Percentiles rank a stretch among this genome's conserved stretches.
phyloP scores from a whole-genome alignment of 768 basidiomycete species.

The Dioszegia hungarica region DNA sequence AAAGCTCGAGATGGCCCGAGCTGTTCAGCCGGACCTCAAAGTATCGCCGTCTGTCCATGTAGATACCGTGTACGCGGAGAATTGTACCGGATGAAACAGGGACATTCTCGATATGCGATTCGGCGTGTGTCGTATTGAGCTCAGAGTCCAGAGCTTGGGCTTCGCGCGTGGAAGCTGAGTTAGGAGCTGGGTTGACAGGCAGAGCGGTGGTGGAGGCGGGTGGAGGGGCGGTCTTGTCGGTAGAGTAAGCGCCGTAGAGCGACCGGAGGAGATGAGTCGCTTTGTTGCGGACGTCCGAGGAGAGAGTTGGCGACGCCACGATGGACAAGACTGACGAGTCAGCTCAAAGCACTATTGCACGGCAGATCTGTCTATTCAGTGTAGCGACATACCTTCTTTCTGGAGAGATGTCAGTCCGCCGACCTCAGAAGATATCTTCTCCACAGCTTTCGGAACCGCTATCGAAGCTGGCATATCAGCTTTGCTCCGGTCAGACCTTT shows the following conservation, averaged over 20 bases:
- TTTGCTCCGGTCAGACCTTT: not conserved
- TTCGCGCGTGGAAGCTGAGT: not conserved
- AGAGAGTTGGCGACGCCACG: constrained; percentile 38
- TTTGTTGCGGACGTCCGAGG: constrained; percentile 38
- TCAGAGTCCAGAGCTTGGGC: not conserved
- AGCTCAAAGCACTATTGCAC: not conserved
- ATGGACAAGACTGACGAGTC: constrained; percentile 28
- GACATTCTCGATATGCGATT: constrained; percentile 23
- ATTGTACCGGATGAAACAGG: constrained; percentile 25
- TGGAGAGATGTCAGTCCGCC: constrained; percentile 40
- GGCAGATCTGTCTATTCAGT: no score
- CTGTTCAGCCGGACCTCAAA: constrained; percentile 31
- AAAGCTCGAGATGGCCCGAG: constrained; percentile 32
- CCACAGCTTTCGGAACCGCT: constrained; percentile 39
- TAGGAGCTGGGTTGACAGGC: not conserved
- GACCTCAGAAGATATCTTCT: constrained; percentile 32
- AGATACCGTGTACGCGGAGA: constrained; percentile 39
- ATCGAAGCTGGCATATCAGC: constrained; percentile 26
- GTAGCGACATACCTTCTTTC: constrained; percentile 35
- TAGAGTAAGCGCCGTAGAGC: constrained; percentile 28
- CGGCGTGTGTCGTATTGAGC: not conserved
- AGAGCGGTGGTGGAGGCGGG: not conserved
- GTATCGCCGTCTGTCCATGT: constrained; percentile 35
- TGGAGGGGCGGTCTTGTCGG: constrained; percentile 24
- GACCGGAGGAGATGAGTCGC: constrained; percentile 24